These are phyloP conservation scores for Aquilaria sinensis DNA, from an alignment of 345 rosid genomes.

Conservation along the genomic window DNA sequence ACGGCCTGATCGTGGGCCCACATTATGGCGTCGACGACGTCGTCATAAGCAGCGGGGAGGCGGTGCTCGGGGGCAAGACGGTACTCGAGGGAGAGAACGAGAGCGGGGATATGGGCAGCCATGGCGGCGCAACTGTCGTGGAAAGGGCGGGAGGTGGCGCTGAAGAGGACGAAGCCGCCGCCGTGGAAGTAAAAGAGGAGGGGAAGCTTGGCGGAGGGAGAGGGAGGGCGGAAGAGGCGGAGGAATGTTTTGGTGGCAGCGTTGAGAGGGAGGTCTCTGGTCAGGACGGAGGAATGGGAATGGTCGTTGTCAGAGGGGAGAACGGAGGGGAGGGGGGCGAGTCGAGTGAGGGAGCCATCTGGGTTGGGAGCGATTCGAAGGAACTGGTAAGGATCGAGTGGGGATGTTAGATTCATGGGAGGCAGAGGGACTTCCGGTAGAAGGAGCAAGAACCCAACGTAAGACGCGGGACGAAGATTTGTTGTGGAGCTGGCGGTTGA, in stretches of 20 bases:
- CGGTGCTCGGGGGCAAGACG: constrained; percentile 92
- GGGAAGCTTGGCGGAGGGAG: constrained; percentile 42
- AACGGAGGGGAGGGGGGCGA: constrained; percentile 26
- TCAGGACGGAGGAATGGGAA: constrained; percentile 21
- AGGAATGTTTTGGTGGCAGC: constrained; percentile 39
- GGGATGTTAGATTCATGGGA: too few relatives aligned
- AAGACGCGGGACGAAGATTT: too few relatives aligned
- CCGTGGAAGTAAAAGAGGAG: constrained; percentile 66
- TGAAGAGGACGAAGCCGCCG: constrained; percentile 60
- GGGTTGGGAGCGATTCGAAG: constrained; percentile 50
- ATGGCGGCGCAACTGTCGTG: constrained; percentile 45
- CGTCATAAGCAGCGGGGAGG: constrained; percentile 90
- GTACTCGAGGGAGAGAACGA: constrained; percentile 70
- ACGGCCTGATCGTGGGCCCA: constrained; percentile 71
- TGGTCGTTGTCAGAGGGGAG: constrained; percentile 25
- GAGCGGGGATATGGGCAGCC: constrained; percentile 37
- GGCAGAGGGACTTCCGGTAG: too few relatives aligned
- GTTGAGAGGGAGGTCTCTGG: constrained; percentile 60
- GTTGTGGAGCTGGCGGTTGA: too few relatives aligned
- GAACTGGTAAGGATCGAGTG: constrained; percentile 43
- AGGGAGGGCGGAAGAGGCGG: constrained; percentile 48
- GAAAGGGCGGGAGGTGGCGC: constrained; percentile 36
- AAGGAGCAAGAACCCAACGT: too few relatives aligned
- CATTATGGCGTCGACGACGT: constrained; percentile 52
- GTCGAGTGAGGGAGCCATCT: constrained; percentile 65